Evolutionary conservation across 2,329 filamentous ascomycete species (phyloP).

Genomic region (Trichoderma simmonsii): DNA sequence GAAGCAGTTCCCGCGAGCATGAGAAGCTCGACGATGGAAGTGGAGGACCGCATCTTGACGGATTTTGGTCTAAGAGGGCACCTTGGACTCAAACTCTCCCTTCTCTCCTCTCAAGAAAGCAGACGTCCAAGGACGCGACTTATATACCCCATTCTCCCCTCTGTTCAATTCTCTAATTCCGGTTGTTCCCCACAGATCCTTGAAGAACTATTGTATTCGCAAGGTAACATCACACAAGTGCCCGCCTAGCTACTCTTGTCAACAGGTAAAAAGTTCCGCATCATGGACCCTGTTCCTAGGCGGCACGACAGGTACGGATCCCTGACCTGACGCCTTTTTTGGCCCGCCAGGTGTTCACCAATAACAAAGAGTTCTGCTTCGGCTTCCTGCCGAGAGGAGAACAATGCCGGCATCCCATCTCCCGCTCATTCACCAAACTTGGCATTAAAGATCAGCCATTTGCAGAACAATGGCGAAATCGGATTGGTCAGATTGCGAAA

Average conservation of each 20-base stretch:
- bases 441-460: not conserved
- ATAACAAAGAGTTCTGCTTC: not conserved
- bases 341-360: not conserved
- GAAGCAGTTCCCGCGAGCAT: not conserved
- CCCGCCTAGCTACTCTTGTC: not conserved
- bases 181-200: not conserved
- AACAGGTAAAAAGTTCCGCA: not conserved
- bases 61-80: not conserved
- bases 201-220: constrained; percentile 5
- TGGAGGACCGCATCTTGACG: constrained; percentile 8
- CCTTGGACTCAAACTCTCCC: not conserved
- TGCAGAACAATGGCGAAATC: not conserved
- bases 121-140: not conserved
- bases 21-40: constrained; percentile 6
- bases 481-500: not conserved
- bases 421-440: not conserved
- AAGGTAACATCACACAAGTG: constrained; percentile 9
- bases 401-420: not conserved
- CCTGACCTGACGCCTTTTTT: not conserved
- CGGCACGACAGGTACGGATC: not conserved
- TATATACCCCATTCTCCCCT: not conserved
- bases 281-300: not conserved
- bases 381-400: constrained; percentile 1
- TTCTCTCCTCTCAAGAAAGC: not conserved
- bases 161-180: not conserved